Conservation (phyloP, 2,329 filamentous ascomycete genomes). For the Leptographium radiaticola region DNA sequence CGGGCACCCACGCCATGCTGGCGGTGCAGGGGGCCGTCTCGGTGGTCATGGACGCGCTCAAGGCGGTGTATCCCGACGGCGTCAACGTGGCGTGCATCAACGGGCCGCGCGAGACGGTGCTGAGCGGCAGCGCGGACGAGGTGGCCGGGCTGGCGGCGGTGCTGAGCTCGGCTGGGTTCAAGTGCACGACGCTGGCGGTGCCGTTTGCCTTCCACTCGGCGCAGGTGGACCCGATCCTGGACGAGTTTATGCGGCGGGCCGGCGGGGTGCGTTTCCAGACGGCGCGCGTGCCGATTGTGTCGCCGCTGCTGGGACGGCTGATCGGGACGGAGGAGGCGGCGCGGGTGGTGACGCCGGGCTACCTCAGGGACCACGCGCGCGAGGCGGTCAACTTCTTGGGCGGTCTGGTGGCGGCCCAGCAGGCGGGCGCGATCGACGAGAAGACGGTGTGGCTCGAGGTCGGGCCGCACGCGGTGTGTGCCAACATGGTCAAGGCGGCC, state of each 20-base stretch:
- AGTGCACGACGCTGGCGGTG: conserved; percentile 32
- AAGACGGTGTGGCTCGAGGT: conserved; percentile 61
- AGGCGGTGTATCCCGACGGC: conserved; percentile 17
- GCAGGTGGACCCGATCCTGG: conserved; percentile 40
- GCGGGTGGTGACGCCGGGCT: conserved; percentile 42
- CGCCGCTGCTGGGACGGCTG: conserved; percentile 49
- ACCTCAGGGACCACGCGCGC: conserved; percentile 52
- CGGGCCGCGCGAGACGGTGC: conserved; percentile 58
- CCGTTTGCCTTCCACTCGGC: conserved; percentile 41
- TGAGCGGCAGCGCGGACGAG: conserved; percentile 34
- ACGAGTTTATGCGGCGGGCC: conserved; percentile 40
- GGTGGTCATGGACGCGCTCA: conserved; percentile 37
- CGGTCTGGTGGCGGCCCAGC: conserved; percentile 45
- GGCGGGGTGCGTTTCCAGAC: conserved; percentile 23
- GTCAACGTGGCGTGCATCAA: conserved; percentile 60
- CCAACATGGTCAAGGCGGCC: conserved; percentile 53
- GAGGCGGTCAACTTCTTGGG: conserved; percentile 57
- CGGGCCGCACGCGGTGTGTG: conserved; percentile 60
- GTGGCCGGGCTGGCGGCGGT: conserved; percentile 29
- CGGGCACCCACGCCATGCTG: conserved; percentile 50
- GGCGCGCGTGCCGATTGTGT: conserved; percentile 50
- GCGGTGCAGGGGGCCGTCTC: conserved; percentile 34
- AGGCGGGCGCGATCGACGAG: conserved; percentile 46
- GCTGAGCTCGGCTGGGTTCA: conserved; percentile 22
- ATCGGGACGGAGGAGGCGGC: conserved; percentile 31